phyloP scores from a whole-genome alignment of 2,329 filamentous ascomycete genomes.

The Ophiocordyceps camponoti-rufipedis region DNA sequence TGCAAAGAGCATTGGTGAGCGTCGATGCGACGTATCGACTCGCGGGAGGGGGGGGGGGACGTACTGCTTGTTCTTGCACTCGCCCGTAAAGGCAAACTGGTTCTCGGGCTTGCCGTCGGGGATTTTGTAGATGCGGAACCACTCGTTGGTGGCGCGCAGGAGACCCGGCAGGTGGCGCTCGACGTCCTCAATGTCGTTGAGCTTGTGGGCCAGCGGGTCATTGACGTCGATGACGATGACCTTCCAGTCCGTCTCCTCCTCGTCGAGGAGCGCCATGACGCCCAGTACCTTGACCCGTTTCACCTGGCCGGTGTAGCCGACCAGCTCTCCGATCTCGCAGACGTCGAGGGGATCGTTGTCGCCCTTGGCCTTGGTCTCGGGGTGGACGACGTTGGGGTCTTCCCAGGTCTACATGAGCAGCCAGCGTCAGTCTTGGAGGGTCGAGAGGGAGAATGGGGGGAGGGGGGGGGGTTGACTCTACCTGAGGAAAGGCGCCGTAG shows the following conservation, averaged over 20 bases:
- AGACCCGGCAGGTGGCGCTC: conserved; percentile 96
- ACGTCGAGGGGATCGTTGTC: conserved; percentile 99
- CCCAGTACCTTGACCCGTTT: conserved; percentile 99
- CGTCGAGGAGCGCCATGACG: conserved; percentile 97
- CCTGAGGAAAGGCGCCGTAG: conserved; percentile 98
- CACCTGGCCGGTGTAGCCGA: conserved; percentile 87
- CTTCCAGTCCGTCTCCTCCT: conserved; percentile 99
- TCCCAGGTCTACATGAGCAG: conserved; percentile 66
- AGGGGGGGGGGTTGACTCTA: conserved; percentile 14
- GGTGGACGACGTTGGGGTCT: conserved; percentile 88
- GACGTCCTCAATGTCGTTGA: conserved; percentile 97
- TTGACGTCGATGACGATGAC: conserved; percentile 98
- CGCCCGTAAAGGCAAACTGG: conserved; percentile 98
- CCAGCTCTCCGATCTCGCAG: conserved; percentile 97
- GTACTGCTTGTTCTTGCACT: conserved; percentile 99
- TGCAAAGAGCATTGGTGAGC: conserved; percentile 13
- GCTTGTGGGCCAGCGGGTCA: conserved; percentile 87
- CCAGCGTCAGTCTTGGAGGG: not conserved
- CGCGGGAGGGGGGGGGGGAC: conserved; percentile 7
- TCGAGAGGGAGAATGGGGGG: not conserved
- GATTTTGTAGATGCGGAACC: conserved; percentile 99
- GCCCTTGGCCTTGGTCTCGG: conserved; percentile 98
- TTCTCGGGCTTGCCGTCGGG: conserved; percentile 99
- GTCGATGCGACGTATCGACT: not conserved
- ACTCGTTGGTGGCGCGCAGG: conserved; percentile 95